Evolutionary conservation across 495 filamentous ascomycete genomes (phyloP), one percentile per base, ranked within the genome.

Genomic region (Penicillium atrosanguineum): DNA sequence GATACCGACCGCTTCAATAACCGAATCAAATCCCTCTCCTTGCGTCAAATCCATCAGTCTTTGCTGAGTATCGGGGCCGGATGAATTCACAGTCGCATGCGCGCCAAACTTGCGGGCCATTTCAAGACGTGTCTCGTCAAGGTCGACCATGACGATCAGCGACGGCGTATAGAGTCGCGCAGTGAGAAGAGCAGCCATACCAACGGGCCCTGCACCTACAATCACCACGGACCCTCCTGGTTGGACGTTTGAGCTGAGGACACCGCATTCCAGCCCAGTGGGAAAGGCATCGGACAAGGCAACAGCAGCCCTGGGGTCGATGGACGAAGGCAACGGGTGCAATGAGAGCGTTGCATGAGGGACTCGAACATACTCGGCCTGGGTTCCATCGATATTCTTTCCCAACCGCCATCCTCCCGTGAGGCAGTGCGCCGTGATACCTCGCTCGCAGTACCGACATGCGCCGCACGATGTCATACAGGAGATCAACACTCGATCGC

Each of bases 1-100:
- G 16, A 76, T 60, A 3, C 80, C 80, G 6, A 82, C 80, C 6
- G 74, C 78, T 59, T 83, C 80, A 46, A 83, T 78, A 20, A 83
- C 77, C 26, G 72, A 65, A 56, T 83, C 79, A 47, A 73, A 79
- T 1, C 76, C 77, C 37, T 70, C 67, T 3, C 70, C 73, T 6
- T 71, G 70, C 0, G 75, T 80, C 23, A 78, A 48, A 3, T 59
- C 60, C 41, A 67, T 65, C 5, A 77, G 66, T 9, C 59, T 25
- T 37, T 68, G 61, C 39, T 66, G 60, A 1, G 67, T 67, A 16
- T 69, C 57, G 4, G 56, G 49, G 7, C 56, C 49, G 15, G 49
- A 57, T 1, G 61, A 62, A 23, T 70, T 63, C 31, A 75, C 62
- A 8, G 66, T 76, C 42, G 69, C 65, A 47, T 69, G 62, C 18